A percentile compares a stretch with the other conserved stretches of the same genome.
Conservation (phyloP, 2,329 filamentous ascomycete genomes). For the Penicillium brasilianum region DNA sequence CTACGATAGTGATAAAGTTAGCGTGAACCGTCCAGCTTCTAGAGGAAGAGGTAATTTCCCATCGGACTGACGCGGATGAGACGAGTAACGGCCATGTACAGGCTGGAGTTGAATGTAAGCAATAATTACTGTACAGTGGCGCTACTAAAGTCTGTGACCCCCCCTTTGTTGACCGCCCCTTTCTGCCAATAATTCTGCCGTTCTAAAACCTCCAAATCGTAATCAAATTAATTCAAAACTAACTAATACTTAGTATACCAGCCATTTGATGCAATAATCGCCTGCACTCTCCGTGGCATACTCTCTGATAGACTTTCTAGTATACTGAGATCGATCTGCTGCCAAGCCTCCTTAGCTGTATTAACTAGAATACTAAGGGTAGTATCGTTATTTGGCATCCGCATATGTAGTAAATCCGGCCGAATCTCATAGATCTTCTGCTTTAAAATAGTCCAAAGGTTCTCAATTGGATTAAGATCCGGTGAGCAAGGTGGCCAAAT, state of each 20-base stretch:
- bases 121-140: too few species aligned
- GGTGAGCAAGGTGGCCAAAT: neutral
- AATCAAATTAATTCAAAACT: too few species aligned
- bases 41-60: constrained; percentile 5
- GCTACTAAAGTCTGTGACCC: too few species aligned
- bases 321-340: neutral
- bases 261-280: constrained; percentile 19
- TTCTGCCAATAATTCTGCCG: too few species aligned
- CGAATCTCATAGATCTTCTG: neutral
- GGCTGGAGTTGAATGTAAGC: neutral
- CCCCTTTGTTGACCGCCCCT: too few species aligned
- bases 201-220: too few species aligned
- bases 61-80: neutral
- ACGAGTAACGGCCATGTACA: neutral
- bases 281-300: constrained; percentile 23
- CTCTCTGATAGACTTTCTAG: constrained; percentile 8
- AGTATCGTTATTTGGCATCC: constrained; percentile 17
- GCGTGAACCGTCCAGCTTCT: neutral
- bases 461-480: constrained; percentile 4
- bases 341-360: neutral
- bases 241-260: constrained; percentile 24
- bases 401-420: neutral
- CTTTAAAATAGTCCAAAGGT: neutral
- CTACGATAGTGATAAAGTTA: constrained; percentile 7
- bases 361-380: neutral